Evolutionary conservation across 345 rosid genomes (phyloP).

Genomic region (Geranium brycei): DNA sequence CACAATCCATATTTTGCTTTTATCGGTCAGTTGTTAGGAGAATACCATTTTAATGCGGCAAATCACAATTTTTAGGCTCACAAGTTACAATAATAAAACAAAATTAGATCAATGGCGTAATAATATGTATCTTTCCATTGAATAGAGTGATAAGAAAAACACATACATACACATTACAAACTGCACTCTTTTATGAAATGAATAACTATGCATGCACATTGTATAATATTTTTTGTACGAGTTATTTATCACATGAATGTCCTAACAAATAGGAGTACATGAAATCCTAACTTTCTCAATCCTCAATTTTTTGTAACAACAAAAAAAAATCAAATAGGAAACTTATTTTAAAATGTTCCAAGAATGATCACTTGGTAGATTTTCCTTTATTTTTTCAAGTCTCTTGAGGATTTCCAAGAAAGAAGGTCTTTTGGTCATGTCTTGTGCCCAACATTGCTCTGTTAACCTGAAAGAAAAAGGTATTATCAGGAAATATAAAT

Average conservation of each 20-base stretch:
- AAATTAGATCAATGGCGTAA: no score
- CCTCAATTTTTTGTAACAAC: slow-evolving; percentile 5
- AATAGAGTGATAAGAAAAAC: no score
- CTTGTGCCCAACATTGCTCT: slow-evolving; percentile 72
- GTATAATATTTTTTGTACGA: not conserved
- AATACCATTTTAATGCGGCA: no score
- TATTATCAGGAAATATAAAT: slow-evolving; percentile 10
- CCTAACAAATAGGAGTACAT: not conserved
- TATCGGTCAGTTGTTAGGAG: no score
- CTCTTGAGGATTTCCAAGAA: slow-evolving; percentile 88
- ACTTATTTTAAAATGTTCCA: slow-evolving; percentile 59
- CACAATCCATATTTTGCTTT: no score
- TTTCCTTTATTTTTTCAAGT: slow-evolving; percentile 83
- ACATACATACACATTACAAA: no score
- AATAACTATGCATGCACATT: no score
- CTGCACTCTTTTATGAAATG: not conserved
- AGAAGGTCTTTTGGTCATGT: slow-evolving; percentile 77
- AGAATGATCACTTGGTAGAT: slow-evolving; percentile 49
- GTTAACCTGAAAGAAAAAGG: slow-evolving; percentile 37
- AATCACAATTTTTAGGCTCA: no score
- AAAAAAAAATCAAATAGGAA: no score
- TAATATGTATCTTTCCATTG: no score
- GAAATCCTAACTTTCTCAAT: slow-evolving; percentile 4
- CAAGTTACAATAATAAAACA: no score
- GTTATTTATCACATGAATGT: not conserved